phyloP scores from a whole-genome alignment of 305 asterid species.

The Striga hermonthica region DNA sequence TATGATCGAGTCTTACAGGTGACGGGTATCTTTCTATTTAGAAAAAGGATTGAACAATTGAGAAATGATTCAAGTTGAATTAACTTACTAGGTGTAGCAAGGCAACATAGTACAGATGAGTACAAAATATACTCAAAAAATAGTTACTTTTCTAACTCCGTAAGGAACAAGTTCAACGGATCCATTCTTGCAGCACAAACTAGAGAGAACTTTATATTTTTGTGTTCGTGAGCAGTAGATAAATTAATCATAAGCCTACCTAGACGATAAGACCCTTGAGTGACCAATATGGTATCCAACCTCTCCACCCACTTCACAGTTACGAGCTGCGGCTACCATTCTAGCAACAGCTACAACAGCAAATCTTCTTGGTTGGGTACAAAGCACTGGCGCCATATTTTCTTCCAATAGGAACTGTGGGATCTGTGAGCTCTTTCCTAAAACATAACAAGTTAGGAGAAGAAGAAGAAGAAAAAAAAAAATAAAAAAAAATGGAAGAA shows the following conservation, averaged over 20 bases:
- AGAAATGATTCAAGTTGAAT: neutral
- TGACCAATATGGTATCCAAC: constrained; percentile 98
- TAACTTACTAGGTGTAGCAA: neutral
- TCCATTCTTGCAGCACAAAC: neutral
- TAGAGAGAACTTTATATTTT: neutral
- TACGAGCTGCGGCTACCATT: constrained; percentile 86
- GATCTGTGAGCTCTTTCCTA: constrained; percentile 95
- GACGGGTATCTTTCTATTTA: too few relatives aligned
- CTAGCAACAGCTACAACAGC: constrained; percentile 96
- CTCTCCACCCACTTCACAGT: constrained; percentile 89
- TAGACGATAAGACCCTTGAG: constrained; percentile 67
- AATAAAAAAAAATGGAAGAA: constrained; percentile 11
- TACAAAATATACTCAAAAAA: neutral
- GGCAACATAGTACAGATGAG: neutral
- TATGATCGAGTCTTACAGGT: too few relatives aligned
- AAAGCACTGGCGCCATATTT: constrained; percentile 77
- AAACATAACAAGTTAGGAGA: neutral
- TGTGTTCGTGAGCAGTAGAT: constrained; percentile 12
- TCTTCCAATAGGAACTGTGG: constrained; percentile 87
- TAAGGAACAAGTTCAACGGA: neutral
- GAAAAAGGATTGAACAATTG: neutral
- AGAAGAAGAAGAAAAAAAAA: constrained; percentile 22
- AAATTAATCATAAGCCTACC: constrained; percentile 45
- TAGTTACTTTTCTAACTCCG: neutral
- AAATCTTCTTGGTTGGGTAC: constrained; percentile 97